These are phyloP conservation scores for Candida tropicalis DNA, from an alignment of 1,139 yeast genomes.

Conservation along the genomic window DNA sequence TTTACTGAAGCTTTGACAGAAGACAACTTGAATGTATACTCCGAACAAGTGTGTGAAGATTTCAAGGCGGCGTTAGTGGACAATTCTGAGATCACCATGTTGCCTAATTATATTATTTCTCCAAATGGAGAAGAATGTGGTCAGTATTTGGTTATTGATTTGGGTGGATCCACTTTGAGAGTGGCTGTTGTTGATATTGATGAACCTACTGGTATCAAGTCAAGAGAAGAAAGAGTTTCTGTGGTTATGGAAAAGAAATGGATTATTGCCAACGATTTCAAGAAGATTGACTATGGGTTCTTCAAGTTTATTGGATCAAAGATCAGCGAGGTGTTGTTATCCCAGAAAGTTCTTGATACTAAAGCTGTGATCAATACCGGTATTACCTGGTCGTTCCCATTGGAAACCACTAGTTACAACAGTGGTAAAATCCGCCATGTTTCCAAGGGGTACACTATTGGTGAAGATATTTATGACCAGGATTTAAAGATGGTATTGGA, in stretches of 20 bases:
- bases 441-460: constrained; percentile 53
- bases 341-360: constrained; percentile 27
- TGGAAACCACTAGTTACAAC: constrained; percentile 45
- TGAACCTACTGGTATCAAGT: constrained; percentile 12
- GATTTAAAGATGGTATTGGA: constrained; percentile 50
- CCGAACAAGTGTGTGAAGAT: constrained; percentile 22
- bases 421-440: constrained; percentile 49
- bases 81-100: constrained; percentile 43
- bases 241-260: constrained; percentile 41
- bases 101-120: constrained; percentile 44
- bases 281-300: constrained; percentile 40
- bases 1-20: constrained; percentile 18
- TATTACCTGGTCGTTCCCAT: constrained; percentile 63
- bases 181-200: constrained; percentile 47
- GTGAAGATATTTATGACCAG: constrained; percentile 38
- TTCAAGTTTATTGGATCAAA: constrained; percentile 43
- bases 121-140: constrained; percentile 51
- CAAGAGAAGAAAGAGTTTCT: constrained; percentile 20
- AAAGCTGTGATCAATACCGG: constrained; percentile 40
- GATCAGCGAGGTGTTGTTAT: constrained; percentile 31
- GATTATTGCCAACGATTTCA: constrained; percentile 42
- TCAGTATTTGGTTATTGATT: constrained; percentile 48
- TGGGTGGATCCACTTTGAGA: constrained; percentile 59
- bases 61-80: constrained; percentile 33
- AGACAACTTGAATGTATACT: constrained; percentile 17